Evolutionary conservation across 179 eudicot genomes (phyloP), one percentile per base, ranked within the genome.

Genomic region (Spergularia azorica): DNA sequence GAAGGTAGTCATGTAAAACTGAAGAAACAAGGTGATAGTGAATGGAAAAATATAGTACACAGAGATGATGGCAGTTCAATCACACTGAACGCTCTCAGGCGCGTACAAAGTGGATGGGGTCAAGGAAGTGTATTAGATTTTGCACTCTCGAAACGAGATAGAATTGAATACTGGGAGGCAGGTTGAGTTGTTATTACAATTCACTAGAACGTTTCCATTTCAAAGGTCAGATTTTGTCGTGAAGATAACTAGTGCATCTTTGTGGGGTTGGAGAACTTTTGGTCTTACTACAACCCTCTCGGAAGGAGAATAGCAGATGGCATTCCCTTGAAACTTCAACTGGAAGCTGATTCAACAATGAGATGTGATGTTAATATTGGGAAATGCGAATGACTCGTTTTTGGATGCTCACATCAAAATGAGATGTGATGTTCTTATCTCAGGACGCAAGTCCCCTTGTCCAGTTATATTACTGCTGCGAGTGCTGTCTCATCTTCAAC

Each of bases 81-180:
- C 63, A 91, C 90, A 32, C 61, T 94, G 76, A 89, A 80, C 81
- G 74, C 90, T 64, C 86, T 94, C 77, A 90, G 84, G 80, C 86
- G 86, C 38, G 89, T 92, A 72, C 90, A 90, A 79, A 87, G 86
- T 72, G 98, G 98, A 43, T 94, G 98, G 98, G 98, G 97, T 79
- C 96, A 90, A 70, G 97, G 90, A 79, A 85, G 84, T 76, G 64
- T 85, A 77, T 85, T 78, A 63, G 84, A 76, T 79, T 65, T 78
- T 79, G 89, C 83, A 78, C 72, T 86, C 68, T 89, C 67, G 9
- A 86, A 74, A 72, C 77, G 63, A 83, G 86, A 81, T 71, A 76
- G 79, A 70, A 64, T 76, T 76, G 90, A 89, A 82, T 77, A 72
- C 79, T 94, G 87, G 89, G 87, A 79, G 72, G 64, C 75, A 74